Evolutionary conservation across 2,329 filamentous ascomycete species (phyloP).

Genomic region (Aplosporella prunicola): DNA sequence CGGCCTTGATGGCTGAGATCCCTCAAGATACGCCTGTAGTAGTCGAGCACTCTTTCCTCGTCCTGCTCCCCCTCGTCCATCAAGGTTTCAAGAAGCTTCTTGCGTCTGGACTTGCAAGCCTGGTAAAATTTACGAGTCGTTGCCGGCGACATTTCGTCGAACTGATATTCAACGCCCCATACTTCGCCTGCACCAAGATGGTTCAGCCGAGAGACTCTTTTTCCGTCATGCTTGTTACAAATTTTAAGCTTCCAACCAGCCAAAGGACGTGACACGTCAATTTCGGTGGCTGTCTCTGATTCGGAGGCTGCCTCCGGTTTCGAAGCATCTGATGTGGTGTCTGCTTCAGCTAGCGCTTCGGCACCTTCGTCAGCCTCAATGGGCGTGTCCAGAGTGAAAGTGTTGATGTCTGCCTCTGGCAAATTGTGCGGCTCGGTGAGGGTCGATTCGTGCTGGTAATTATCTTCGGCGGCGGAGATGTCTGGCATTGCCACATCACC

Average conservation of each 20-base stretch:
- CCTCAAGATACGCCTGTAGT: constrained; percentile 38
- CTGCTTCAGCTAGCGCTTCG: too few relatives aligned
- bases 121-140: neutral
- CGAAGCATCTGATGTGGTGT: too few relatives aligned
- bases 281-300: too few relatives aligned
- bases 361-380: too few relatives aligned
- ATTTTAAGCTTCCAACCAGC: constrained; percentile 64
- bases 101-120: constrained; percentile 38
- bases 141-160: constrained; percentile 1
- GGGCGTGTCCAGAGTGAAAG: too few relatives aligned
- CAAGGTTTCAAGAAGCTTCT: neutral
- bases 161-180: constrained; percentile 67
- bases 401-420: too few relatives aligned
- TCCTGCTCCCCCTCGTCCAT: constrained; percentile 25
- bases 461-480: too few relatives aligned
- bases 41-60: constrained; percentile 24
- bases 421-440: too few relatives aligned
- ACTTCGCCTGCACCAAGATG: constrained; percentile 35
- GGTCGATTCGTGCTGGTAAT: too few relatives aligned
- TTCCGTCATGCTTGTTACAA: constrained; percentile 61
- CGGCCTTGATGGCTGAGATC: constrained; percentile 48
- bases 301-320: too few relatives aligned
- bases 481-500: too few relatives aligned
- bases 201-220: constrained; percentile 52
- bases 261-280: neutral